phyloP scores from a whole-genome alignment of 208 protist genomes.

The Leishmania aethiopica region DNA sequence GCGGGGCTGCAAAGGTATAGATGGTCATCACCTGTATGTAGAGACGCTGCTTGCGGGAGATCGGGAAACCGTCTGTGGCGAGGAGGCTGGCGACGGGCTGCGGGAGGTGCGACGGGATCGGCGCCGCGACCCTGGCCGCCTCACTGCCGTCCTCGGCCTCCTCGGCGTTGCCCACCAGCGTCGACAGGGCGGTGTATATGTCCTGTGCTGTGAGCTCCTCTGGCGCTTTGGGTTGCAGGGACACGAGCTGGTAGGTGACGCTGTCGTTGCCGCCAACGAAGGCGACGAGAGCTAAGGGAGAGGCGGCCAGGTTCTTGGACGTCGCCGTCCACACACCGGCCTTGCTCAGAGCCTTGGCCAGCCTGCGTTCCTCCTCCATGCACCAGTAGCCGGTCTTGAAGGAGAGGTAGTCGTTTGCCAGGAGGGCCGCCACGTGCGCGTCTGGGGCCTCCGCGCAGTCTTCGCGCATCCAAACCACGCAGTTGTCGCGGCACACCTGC shows the following conservation, averaged over 20 bases:
- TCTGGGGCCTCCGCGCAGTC: slow-evolving; percentile 37
- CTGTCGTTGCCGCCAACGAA: slow-evolving; percentile 70
- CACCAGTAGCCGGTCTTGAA: slow-evolving; percentile 78
- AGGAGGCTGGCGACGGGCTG: slow-evolving; percentile 46
- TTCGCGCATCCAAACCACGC: slow-evolving; percentile 72
- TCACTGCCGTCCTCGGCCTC: slow-evolving; percentile 2
- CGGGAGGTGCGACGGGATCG: slow-evolving; percentile 12
- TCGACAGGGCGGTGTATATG: slow-evolving; percentile 34
- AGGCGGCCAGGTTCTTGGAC: slow-evolving; percentile 12
- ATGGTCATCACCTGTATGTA: slow-evolving; percentile 49
- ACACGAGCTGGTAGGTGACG: slow-evolving; percentile 38
- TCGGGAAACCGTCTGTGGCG: slow-evolving; percentile 46
- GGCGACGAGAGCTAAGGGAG: slow-evolving; percentile 39
- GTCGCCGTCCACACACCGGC: slow-evolving; percentile 28
- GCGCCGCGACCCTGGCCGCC: background rate
- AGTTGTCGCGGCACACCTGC: slow-evolving; percentile 69
- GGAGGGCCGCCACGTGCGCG: slow-evolving; percentile 27
- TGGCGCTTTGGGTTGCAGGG: slow-evolving; percentile 27
- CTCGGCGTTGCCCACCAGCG: slow-evolving; percentile 26
- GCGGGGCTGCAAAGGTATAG: slow-evolving; percentile 44
- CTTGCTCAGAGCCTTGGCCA: slow-evolving; percentile 29
- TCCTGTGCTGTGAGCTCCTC: slow-evolving; percentile 37
- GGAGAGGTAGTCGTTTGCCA: slow-evolving; percentile 54
- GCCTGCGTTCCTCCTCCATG: slow-evolving; percentile 44
- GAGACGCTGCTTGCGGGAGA: slow-evolving; percentile 51